Percentiles rank a stretch among this genome's conserved stretches.
phyloP scores from a whole-genome alignment of 1,284 basidiomycete genomes.

The Papiliotrema fonsecae region DNA sequence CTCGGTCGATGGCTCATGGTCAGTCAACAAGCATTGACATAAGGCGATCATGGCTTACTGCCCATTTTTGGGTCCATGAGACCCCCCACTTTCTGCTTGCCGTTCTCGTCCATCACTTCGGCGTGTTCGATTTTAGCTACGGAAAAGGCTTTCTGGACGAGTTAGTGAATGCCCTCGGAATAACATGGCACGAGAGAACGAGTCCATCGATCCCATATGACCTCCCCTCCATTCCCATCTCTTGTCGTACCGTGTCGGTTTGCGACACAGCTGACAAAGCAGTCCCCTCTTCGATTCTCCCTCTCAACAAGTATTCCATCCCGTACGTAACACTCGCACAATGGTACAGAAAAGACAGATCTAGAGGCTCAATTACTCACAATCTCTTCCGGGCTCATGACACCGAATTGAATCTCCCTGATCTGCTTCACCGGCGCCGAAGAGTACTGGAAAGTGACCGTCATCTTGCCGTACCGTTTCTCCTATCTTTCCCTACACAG shows the following conservation, averaged over 20 bases:
- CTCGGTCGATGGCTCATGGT: constrained; percentile 75
- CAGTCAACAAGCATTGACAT: constrained; percentile 17
- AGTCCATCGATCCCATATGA: neutral
- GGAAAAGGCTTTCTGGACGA: constrained; percentile 86
- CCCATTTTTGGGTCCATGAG: constrained; percentile 98
- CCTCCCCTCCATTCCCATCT: no score
- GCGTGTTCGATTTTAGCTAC: constrained; percentile 98
- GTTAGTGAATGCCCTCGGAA: no score
- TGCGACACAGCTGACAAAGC: no score
- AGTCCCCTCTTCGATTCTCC: no score
- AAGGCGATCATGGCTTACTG: constrained; percentile 48
- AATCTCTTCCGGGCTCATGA: constrained; percentile 99
- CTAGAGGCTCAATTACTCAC: constrained; percentile 56
- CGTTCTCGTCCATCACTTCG: constrained; percentile 94
- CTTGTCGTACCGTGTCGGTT: no score
- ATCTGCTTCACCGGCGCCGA: constrained; percentile 90
- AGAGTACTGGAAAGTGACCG: constrained; percentile 63
- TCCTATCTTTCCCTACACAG: neutral
- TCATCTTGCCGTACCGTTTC: constrained; percentile 25
- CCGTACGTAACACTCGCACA: no score
- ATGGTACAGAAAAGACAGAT: neutral
- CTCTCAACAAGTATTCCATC: no score
- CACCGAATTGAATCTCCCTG: constrained; percentile 98
- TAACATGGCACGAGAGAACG: no score
- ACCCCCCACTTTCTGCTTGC: constrained; percentile 83